Base-by-base conservation (phyloP, 2,329 filamentous ascomycete species). In the Alternaria sp. region DNA sequence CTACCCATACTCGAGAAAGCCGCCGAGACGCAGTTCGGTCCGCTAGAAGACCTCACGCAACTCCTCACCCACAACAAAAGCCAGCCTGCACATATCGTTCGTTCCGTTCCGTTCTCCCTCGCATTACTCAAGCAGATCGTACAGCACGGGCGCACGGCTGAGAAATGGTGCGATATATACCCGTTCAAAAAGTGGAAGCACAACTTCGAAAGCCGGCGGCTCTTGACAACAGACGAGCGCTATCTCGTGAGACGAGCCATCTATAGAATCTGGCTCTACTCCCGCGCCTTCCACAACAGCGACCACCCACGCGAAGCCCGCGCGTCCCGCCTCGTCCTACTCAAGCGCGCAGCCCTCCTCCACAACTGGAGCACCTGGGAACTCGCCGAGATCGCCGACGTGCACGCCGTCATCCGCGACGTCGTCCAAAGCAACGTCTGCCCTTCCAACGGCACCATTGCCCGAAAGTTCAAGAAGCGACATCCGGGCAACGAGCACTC, bases 161-260 rank as follows among this genome's bases (percentile, higher is more conserved):
- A 83, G 70, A 84, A 84, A 68, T 89, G 87, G 84, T 85, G 85
- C 70, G 81, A 83, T n/a, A 83, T 89, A n/a, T 90, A 89, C 69
- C 86, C 87, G 0, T 82, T 86, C 72, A 88, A 88, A 77, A 88
- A 88, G 73, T 90, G 88, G 88, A 88, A 87, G 69, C 72, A 80
- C 59, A 83, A 88, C 67, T 88, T 81, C 65, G 84, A 85, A 59
- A 80, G 84, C 59, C 84, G 88, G 10, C 85, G 88, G 10, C 81
- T 86, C 3, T 77, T 90, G 51, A 83, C 81, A 1, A 63, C 67
- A 36, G 63, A 79, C 3, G 88, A 90, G 72, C 82, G 83, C 4
- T 84, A 82, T 53, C 79, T 80, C 6, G 71, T 89, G 11, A 83
- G 87, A 11, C 83, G 87, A 44, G 87, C 88, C 10, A 77, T 89